Evolutionary conservation across 345 rosid species (phyloP).

Genomic region (Gynandropsis gynandra): DNA sequence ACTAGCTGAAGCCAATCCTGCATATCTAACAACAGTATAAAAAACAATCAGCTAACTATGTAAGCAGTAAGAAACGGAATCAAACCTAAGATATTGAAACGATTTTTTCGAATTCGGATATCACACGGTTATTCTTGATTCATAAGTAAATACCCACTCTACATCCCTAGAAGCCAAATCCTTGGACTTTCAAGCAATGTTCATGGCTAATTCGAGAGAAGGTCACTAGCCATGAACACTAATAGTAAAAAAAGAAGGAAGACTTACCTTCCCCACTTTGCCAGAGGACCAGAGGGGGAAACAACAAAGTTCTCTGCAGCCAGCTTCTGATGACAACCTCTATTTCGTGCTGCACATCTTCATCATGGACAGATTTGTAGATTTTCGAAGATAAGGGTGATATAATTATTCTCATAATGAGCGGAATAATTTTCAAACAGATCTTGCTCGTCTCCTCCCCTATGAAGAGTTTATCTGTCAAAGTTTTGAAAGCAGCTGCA

Average conservation of each 20-base stretch:
- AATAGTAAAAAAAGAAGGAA: not conserved
- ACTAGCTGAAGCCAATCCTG: conserved; percentile 83
- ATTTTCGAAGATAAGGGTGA: conserved; percentile 37
- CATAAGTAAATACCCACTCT: conserved; percentile 5
- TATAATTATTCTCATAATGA: conserved; percentile 41
- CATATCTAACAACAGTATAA: conserved; percentile 45
- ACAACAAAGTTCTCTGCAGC: conserved; percentile 56
- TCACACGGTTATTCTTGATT: conserved; percentile 8
- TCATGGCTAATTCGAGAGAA: conserved; percentile 3
- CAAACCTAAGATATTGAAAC: conserved; percentile 5
- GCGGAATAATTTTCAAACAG: conserved; percentile 73
- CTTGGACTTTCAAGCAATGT: conserved; percentile 13
- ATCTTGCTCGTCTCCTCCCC: conserved; percentile 58
- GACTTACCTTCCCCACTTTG: conserved; percentile 51
- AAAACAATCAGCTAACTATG: conserved; percentile 17
- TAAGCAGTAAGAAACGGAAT: conserved; percentile 1
- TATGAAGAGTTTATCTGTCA: conserved; percentile 59
- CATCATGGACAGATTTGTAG: conserved; percentile 25
- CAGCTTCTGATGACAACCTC: conserved; percentile 49
- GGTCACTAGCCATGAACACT: conserved; percentile 11
- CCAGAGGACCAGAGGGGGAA: conserved; percentile 69
- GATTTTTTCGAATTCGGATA: conserved; percentile 9
- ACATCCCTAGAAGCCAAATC: conserved; percentile 18
- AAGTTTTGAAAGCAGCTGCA: conserved; percentile 42
- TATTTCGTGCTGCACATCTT: conserved; percentile 28